phyloP scores from a whole-genome alignment of 148 eudicot species.

The Gaultheria prostrata region DNA sequence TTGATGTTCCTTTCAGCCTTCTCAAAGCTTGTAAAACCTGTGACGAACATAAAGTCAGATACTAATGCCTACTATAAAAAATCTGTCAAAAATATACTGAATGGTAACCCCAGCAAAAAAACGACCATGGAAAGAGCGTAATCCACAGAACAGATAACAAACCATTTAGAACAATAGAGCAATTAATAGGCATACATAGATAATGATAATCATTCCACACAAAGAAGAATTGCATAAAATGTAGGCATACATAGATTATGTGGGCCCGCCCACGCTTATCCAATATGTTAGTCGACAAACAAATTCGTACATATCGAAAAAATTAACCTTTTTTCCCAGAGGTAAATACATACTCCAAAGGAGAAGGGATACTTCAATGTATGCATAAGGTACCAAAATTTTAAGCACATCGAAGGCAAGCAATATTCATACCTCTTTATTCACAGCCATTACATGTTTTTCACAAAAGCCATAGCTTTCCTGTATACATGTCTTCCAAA shows the following conservation, averaged over 20 bases:
- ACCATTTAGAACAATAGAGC: not conserved
- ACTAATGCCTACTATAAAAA: not conserved
- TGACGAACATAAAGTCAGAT: not conserved
- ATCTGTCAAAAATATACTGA: not conserved
- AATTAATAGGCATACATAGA: not conserved
- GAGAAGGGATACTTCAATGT: not conserved
- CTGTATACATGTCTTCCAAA: too few relatives aligned
- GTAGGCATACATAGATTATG: not conserved
- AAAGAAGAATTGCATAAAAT: not conserved
- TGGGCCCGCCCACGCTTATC: not conserved
- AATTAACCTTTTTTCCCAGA: not conserved
- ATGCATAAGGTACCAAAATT: not conserved
- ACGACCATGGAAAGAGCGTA: not conserved
- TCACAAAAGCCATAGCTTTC: not conserved
- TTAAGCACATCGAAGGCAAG: not conserved
- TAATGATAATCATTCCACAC: not conserved
- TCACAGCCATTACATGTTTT: not conserved
- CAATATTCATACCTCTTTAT: not conserved
- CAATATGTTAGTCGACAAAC: not conserved
- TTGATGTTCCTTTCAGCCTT: conserved; percentile 77
- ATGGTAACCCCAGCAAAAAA: not conserved
- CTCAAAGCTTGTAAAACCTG: conserved; percentile 87
- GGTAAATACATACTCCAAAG: not conserved
- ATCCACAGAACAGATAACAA: not conserved
- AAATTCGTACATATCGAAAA: not conserved